Evolutionary conservation across 2,329 filamentous ascomycete genomes (phyloP).

Genomic region (Colletotrichum lindemuthianum): DNA sequence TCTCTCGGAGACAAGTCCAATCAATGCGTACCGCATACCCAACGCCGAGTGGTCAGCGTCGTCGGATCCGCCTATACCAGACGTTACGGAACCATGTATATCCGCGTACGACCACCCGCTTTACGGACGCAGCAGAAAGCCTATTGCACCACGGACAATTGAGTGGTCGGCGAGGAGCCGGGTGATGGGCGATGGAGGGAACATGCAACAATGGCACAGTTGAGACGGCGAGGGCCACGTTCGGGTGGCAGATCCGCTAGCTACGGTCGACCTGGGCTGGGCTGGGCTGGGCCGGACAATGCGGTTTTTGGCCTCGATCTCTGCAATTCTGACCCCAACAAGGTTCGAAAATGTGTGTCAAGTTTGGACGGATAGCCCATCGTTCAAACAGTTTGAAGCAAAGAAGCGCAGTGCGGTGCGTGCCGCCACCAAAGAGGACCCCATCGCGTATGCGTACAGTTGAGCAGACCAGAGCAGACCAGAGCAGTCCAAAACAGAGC

Average conservation of each 20-base stretch:
- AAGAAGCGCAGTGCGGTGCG: slow-evolving; percentile 6
- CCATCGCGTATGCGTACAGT: too few relatives aligned
- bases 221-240: slow-evolving; percentile 35
- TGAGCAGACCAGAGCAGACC: too few relatives aligned
- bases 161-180: slow-evolving; percentile 19
- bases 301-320: slow-evolving; percentile 20
- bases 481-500: too few relatives aligned
- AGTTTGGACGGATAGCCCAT: slow-evolving; percentile 34
- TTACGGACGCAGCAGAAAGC: slow-evolving; percentile 9
- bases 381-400: slow-evolving; percentile 32
- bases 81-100: slow-evolving; percentile 10
- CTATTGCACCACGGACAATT: not conserved
- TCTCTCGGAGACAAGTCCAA: not conserved
- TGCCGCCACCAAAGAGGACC: too few relatives aligned
- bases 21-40: not conserved
- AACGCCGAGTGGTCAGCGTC: not conserved
- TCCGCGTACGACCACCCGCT: slow-evolving; percentile 3
- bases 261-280: slow-evolving; percentile 31
- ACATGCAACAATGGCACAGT: slow-evolving; percentile 29
- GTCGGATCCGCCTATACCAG: not conserved
- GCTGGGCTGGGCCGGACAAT: slow-evolving; percentile 29
- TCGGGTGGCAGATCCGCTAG: slow-evolving; percentile 36
- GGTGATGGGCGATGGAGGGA: slow-evolving; percentile 17
- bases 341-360: slow-evolving; percentile 35
- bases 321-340: slow-evolving; percentile 16